Evolutionary conservation across 768 basidiomycete genomes (phyloP).

Genomic region (Lanmaoa pseudosensibilis): DNA sequence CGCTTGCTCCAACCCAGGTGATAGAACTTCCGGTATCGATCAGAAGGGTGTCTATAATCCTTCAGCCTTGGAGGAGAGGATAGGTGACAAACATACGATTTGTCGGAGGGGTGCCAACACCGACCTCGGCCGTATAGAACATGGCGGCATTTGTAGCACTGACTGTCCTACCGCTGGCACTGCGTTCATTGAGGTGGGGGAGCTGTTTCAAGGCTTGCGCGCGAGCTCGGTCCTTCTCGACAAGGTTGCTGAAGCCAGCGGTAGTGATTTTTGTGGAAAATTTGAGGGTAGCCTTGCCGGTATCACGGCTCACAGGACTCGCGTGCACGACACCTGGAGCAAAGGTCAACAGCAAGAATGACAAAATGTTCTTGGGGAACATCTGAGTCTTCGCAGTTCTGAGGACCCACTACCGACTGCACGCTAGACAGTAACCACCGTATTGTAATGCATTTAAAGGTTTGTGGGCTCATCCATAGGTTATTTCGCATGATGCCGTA

Average conservation of each 20-base stretch:
- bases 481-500: neutral
- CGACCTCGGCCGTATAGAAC: slow-evolving; percentile 32
- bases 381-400: neutral
- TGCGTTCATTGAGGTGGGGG: neutral
- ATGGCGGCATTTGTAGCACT: slow-evolving; percentile 24
- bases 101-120: slow-evolving; percentile 29
- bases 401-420: neutral
- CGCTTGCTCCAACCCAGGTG: slow-evolving; percentile 33
- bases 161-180: neutral
- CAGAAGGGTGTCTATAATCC: slow-evolving; percentile 25
- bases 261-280: slow-evolving; percentile 15
- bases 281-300: slow-evolving; percentile 12
- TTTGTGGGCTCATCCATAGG: too few relatives aligned
- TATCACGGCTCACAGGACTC: slow-evolving; percentile 3
- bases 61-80: neutral
- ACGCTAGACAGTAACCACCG: too few relatives aligned
- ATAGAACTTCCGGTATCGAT: slow-evolving; percentile 36
- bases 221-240: slow-evolving; percentile 25
- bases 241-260: slow-evolving; percentile 11
- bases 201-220: slow-evolving; percentile 6
- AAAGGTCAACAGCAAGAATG: slow-evolving; percentile 12
- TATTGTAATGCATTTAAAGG: too few relatives aligned
- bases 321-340: neutral
- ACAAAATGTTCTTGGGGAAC: slow-evolving; percentile 4
- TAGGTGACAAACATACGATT: slow-evolving; percentile 19